Conservation (phyloP, 2,329 filamentous ascomycete genomes). For the Paramyrothecium roridum region DNA sequence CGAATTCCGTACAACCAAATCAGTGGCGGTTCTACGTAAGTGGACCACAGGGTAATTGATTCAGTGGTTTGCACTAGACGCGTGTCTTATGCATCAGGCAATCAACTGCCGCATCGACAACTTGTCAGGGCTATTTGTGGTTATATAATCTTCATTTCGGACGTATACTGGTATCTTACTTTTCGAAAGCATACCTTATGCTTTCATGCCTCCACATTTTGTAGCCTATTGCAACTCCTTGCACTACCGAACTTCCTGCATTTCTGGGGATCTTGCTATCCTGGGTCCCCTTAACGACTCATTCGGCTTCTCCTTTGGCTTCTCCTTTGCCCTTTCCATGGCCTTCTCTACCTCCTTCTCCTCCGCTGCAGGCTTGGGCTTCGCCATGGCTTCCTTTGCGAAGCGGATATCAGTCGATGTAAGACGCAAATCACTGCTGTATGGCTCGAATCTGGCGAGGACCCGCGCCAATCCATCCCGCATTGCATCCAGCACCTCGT, state of each 20-base stretch:
- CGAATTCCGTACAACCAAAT: too few species aligned
- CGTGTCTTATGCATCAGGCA: too few species aligned
- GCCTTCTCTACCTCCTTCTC: conserved; percentile 25
- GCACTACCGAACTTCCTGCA: not conserved
- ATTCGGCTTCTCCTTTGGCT: not conserved
- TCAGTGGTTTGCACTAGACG: not conserved
- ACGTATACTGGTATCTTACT: not conserved
- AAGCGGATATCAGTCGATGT: conserved; percentile 67
- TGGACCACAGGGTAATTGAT: too few species aligned
- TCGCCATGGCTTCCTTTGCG: conserved; percentile 63
- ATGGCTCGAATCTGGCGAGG: conserved; percentile 70
- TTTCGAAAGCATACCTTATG: not conserved
- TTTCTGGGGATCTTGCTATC: not conserved
- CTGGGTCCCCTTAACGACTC: not conserved
- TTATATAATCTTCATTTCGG: not conserved
- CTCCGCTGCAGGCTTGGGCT: conserved; percentile 16
- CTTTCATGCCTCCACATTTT: too few species aligned
- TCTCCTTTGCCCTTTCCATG: conserved; percentile 18
- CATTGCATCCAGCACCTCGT: conserved; percentile 63
- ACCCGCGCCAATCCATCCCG: conserved; percentile 64
- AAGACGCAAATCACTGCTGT: conserved; percentile 67
- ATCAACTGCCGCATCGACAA: not conserved
- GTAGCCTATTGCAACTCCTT: not conserved
- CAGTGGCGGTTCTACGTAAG: too few species aligned
- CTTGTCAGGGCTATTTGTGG: not conserved